Base-by-base conservation (phyloP, 73 alveolate species). In the Urostyla sp. region DNA sequence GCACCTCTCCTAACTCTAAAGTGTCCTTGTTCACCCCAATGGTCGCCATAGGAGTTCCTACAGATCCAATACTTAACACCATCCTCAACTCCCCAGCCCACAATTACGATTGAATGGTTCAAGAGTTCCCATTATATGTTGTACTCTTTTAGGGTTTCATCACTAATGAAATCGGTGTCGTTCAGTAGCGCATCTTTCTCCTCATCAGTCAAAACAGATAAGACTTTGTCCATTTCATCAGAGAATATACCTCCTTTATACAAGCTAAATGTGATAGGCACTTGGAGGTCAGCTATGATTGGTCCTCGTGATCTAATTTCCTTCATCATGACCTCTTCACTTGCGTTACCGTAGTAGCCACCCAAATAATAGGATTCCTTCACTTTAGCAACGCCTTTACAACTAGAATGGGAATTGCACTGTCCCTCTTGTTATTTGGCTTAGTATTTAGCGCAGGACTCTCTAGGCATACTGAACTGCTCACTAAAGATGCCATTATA, bases 291-390 rank as follows among this genome's bases (percentile, higher is more conserved):
- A 23, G 90, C 93, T 4, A 82, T 73, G 36, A 94, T 80, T 13
- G 98, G 98, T n/a, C 98, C 97, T 73, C 96, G 75, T 0, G 97
- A 93, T 24, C 91, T 38, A 23, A 94, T 69, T 59, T 94, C 98
- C 49, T 88, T 88, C 94, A 94, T 84, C 94, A 94, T 94, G 58
- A 66, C 53, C 31, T 56, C 75, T 67, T 94, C 97, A 72, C 53
- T 66, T 34, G 90, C 45, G 11, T 87, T 81, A 0, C 98, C 96
- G 67, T 94, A 94, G 58, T 53, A 76, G 27, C 97, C 77, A 37
- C 75, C 73, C 13, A 32, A 8, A 52, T 72, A 37, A 50, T 45
- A 45, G 31, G 81, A 1, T 45, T 31, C 51, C 38, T 58, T 53
- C 26, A 66, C 57, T 32, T 31, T 54, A 24, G 30, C 80, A 0